Evolutionary conservation across 257 asterid genomes (phyloP).

Genomic region (Solanum peruvianum): DNA sequence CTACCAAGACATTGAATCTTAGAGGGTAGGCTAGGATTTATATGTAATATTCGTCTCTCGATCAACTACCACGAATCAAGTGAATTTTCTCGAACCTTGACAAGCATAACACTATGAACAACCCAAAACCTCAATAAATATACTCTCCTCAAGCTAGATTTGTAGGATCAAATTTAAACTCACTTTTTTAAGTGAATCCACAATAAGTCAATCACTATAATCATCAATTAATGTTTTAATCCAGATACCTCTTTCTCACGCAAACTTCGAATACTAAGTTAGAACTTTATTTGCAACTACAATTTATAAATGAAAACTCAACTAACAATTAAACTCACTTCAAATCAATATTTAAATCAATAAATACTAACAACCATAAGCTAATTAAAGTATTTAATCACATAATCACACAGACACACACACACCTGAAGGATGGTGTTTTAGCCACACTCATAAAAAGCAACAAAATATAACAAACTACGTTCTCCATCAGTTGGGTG

Average conservation of each 20-base stretch:
- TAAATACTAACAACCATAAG: neutral
- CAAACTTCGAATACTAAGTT: rapidly evolving
- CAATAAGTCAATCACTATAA: neutral
- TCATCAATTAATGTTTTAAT: neutral
- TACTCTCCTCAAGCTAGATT: neutral
- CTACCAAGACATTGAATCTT: neutral
- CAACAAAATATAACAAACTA: too few relatives aligned
- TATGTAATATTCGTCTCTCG: neutral
- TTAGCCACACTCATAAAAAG: too few relatives aligned
- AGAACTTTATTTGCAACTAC: too few relatives aligned
- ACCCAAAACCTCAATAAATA: neutral
- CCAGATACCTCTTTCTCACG: too few relatives aligned
- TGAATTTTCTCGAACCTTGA: neutral
- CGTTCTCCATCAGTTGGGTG: too few relatives aligned
- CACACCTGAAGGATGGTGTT: too few relatives aligned
- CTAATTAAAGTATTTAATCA: too few relatives aligned
- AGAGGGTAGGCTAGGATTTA: neutral
- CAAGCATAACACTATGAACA: neutral
- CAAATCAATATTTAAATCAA: too few relatives aligned
- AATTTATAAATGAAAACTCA: too few relatives aligned
- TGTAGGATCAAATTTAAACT: neutral
- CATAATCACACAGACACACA: neutral
- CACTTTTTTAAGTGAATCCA: neutral
- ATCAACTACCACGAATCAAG: neutral
- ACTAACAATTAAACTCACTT: too few relatives aligned